Base-by-base conservation (phyloP, 2,329 filamentous ascomycete species). In the Cryphonectria parasitica region DNA sequence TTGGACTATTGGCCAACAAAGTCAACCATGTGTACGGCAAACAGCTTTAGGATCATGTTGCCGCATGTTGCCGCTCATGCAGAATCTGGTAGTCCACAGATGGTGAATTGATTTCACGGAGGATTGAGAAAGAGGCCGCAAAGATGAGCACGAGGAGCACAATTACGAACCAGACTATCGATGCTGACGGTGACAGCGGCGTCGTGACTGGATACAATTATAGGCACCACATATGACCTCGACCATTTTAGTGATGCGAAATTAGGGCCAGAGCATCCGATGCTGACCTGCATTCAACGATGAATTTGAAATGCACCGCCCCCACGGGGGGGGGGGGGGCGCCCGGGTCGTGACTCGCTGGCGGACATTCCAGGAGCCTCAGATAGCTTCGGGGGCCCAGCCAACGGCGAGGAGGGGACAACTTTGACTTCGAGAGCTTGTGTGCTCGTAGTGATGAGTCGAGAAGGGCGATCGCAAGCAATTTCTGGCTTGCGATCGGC, bases 351-450 rank as follows among this genome's bases (percentile, higher is more conserved):
- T 58, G 54, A 58, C 54, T 58, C 54, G 54, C n/a, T 28, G n/a
- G 52, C 52, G 52, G 52, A 54, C 25, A 28, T 54, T 28, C 52
- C n/a, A 54, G 52, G 52, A 54, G 52, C 54, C 13, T 58, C 54
- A 28, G 19, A 19, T 58, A 1, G 19, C 31, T 15, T 15, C 25
- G 52, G 13, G 54, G 25, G 54, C 28, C 54, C 54, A 58, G 54
- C 17, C 28, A 31, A 31, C 28, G 25, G 54, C 13, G 45, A 7
- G 45, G 22, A 0, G 45, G 10, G 6, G 7, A 2, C 19, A 19
- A 19, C 13, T 31, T 31, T 28, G 25, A 19, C 5, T 13, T 19
- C 5, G 54, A 17, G 15, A 5, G 25, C 28, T 58, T 31, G 25
- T 49, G 17, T 22, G 52, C 52, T 8, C 54, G 8, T 7, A 31